Conservation (phyloP, 1,139 yeast species). For the Magnusiomyces tetraspermus region DNA sequence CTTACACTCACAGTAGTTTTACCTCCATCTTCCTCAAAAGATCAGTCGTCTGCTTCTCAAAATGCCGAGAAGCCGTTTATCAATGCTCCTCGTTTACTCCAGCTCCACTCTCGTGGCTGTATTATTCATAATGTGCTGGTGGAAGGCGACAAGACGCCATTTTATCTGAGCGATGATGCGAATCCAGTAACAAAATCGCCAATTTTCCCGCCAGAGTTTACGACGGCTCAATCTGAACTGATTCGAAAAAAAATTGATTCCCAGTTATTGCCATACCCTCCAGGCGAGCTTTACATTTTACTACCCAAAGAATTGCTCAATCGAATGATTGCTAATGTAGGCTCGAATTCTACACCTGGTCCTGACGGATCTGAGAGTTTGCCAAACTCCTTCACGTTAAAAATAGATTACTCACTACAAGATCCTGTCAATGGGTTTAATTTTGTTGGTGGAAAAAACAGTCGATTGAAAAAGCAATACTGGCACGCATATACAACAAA, state of each 20-base stretch:
- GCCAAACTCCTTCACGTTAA: constrained; percentile 50
- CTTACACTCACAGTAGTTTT: constrained; percentile 41
- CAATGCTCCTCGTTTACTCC: constrained; percentile 45
- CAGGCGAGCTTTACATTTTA: constrained; percentile 61
- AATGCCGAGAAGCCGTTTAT: constrained; percentile 41
- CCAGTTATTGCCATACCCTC: constrained; percentile 31
- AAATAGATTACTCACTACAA: constrained; percentile 54
- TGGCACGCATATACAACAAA: constrained; percentile 90
- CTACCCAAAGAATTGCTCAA: constrained; percentile 40
- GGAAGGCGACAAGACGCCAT: constrained; percentile 47
- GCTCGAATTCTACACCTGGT: constrained; percentile 29
- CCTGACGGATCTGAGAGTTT: constrained; percentile 15
- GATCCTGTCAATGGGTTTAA: constrained; percentile 70
- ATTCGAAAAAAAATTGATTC: constrained; percentile 14
- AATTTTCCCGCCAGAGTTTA: constrained; percentile 34
- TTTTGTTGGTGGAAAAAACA: constrained; percentile 49
- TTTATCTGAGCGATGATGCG: constrained; percentile 43
- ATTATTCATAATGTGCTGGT: constrained; percentile 53
- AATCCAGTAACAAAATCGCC: constrained; percentile 44
- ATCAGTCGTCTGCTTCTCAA: not conserved
- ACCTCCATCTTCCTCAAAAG: constrained; percentile 7
- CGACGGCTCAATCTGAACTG: constrained; percentile 1
- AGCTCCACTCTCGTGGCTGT: constrained; percentile 67
- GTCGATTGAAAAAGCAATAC: constrained; percentile 31
- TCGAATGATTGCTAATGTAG: constrained; percentile 41